These are phyloP conservation scores for Leishmania arabica DNA, from an alignment of 208 protist species.

Conservation along the genomic window DNA sequence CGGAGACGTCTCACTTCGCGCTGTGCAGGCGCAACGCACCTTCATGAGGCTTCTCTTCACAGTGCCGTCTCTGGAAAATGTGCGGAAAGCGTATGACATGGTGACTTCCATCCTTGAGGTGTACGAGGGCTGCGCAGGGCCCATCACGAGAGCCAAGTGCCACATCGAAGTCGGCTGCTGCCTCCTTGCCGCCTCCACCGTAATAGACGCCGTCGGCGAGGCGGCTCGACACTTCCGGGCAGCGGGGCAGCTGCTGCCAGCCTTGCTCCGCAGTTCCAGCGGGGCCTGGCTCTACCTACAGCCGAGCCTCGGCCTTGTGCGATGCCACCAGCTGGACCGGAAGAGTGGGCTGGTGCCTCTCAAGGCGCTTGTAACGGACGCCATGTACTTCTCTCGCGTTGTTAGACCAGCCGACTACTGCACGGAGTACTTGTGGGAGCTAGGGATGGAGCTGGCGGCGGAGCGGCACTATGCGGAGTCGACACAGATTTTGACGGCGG, in stretches of 20 bases:
- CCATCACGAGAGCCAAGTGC: constrained; percentile 54
- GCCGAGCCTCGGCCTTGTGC: constrained; percentile 57
- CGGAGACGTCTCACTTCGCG: constrained; percentile 38
- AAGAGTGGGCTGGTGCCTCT: constrained; percentile 26
- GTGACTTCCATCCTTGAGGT: constrained; percentile 38
- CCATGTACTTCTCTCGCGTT: constrained; percentile 47
- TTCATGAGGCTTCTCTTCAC: constrained; percentile 38
- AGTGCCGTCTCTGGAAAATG: constrained; percentile 39
- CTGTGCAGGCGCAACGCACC: constrained; percentile 41
- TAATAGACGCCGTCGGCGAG: constrained; percentile 38
- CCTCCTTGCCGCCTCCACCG: constrained; percentile 38
- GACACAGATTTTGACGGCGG: constrained; percentile 41
- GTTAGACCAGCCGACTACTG: constrained; percentile 57
- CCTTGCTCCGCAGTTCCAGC: constrained; percentile 36
- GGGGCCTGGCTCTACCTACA: constrained; percentile 69
- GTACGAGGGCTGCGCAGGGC: constrained; percentile 52
- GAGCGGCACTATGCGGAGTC: constrained; percentile 46
- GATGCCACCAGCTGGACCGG: constrained; percentile 41
- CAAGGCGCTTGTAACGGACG: constrained; percentile 42
- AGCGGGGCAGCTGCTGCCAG: constrained; percentile 45
- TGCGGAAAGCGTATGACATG: constrained; percentile 42
- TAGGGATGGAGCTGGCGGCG: constrained; percentile 72
- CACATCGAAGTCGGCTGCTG: constrained; percentile 79
- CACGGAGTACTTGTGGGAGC: constrained; percentile 76
- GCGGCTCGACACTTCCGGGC: constrained; percentile 50